Percentiles rank a stretch among this genome's conserved stretches.
Evolutionary conservation across 768 basidiomycete species (phyloP).

Genomic region (Pleurotus platypus): DNA sequence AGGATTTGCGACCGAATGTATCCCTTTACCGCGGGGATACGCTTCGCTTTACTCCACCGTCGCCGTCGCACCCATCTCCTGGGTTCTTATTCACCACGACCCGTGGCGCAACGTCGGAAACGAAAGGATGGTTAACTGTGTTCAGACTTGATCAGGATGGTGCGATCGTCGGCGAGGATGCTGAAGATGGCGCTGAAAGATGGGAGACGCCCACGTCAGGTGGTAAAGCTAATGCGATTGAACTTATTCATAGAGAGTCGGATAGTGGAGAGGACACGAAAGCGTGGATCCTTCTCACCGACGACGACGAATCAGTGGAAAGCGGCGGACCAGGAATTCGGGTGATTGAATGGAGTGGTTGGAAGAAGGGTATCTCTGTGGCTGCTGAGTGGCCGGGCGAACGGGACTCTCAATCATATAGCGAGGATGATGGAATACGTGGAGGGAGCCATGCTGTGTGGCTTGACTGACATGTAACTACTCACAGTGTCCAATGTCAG

Average conservation of each 20-base stretch:
- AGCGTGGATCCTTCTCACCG: slow-evolving; percentile 47
- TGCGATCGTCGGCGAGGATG: slow-evolving; percentile 19
- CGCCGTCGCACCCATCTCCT: slow-evolving; percentile 29
- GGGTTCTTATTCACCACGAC: slow-evolving; percentile 44
- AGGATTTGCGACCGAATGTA: slow-evolving; percentile 11
- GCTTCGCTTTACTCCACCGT: slow-evolving; percentile 36
- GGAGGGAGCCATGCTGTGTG: slow-evolving; percentile 53
- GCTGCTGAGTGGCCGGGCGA: slow-evolving; percentile 39
- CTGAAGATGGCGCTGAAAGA: slow-evolving; percentile 24
- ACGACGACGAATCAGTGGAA: slow-evolving; percentile 37
- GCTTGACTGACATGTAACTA: slow-evolving; percentile 32
- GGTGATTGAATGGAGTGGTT: slow-evolving; percentile 49
- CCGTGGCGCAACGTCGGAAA: slow-evolving; percentile 31
- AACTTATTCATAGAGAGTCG: slow-evolving; percentile 29
- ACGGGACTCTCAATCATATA: too few species aligned
- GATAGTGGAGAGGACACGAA: slow-evolving; percentile 19
- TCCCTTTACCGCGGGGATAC: slow-evolving; percentile 41
- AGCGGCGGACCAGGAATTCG: slow-evolving; percentile 33
- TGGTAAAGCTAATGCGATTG: slow-evolving; percentile 51
- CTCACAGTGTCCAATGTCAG: not conserved
- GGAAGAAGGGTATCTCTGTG: slow-evolving; percentile 31
- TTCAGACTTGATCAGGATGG: slow-evolving; percentile 37
- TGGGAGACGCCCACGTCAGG: slow-evolving; percentile 45
- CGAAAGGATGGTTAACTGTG: slow-evolving; percentile 39
- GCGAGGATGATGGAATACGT: slow-evolving; percentile 25